Percentiles rank a stretch among this genome's conserved stretches.
phyloP scores from a whole-genome alignment of 2,329 filamentous ascomycete species.

The Calonectria pauciramosa region DNA sequence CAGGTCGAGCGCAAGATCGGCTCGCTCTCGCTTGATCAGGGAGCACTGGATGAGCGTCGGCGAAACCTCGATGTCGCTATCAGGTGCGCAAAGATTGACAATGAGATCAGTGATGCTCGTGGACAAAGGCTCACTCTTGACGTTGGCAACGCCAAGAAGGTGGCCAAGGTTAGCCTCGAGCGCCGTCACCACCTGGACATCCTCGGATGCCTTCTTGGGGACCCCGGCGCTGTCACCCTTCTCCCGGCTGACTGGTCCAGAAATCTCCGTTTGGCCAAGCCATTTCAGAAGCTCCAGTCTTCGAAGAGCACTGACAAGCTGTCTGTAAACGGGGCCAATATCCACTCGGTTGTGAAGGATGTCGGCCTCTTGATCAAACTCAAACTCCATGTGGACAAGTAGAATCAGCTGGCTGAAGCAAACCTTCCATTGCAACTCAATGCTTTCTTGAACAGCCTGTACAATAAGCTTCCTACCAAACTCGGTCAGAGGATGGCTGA shows the following conservation, averaged over 20 bases:
- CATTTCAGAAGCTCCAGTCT: conserved; percentile 81
- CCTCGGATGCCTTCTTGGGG: conserved; percentile 60
- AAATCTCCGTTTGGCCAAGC: conserved; percentile 73
- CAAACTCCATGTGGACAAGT: conserved; percentile 87
- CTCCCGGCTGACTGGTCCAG: conserved; percentile 60
- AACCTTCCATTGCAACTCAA: conserved; percentile 79
- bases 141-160: conserved; percentile 72
- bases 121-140: conserved; percentile 64
- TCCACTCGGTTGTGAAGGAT: conserved; percentile 72
- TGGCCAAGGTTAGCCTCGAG: conserved; percentile 73
- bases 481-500: conserved; percentile 72
- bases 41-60: conserved; percentile 73
- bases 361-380: conserved; percentile 81
- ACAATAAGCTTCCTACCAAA: conserved; percentile 84
- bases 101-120: conserved; percentile 76
- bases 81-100: conserved; percentile 73
- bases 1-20: conserved; percentile 72
- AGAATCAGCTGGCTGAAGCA: conserved; percentile 88
- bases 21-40: conserved; percentile 69
- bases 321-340: conserved; percentile 78
- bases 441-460: conserved; percentile 82
- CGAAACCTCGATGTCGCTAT: conserved; percentile 76
- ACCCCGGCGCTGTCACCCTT: conserved; percentile 49
- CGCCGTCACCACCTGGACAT: conserved; percentile 66
- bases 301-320: conserved; percentile 78